Base-by-base conservation (phyloP, 371 early-diverging fungal genomes). In the Umbelopsis sp. region DNA sequence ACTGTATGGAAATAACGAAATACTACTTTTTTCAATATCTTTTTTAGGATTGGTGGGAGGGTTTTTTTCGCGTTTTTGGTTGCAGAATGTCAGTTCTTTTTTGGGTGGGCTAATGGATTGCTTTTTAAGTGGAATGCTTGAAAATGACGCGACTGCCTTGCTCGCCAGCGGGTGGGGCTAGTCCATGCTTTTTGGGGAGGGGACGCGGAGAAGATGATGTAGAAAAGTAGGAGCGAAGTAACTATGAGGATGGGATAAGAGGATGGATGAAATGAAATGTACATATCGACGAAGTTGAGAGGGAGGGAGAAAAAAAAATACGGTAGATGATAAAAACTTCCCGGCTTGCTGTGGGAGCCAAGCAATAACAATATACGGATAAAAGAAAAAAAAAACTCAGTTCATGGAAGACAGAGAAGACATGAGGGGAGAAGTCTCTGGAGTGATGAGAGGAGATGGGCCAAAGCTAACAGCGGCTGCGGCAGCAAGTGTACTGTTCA, bases 401-500 rank as follows among this genome's bases (percentile, higher is more conserved):
- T 57, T 57, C 57, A 57, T 57, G 35, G 57, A 57, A 16, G 57
- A 29, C 29, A 57, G 14, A 14, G 66, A 50, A 16, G 66, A 65
- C 16, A 65, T 20, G 37, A 65, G 32, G 8, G 66, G 66, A n/a
- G 66, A 65, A 35, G 66, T 32, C 8, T 65, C 66, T 22, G 66
- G 66, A n/a, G 66, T 50, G 20, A 65, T 65, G 57, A 77, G 72
- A 3, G 77, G 50, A 44, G 74, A 72, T 32, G 71, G 70, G 38
- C 77, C 77, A 71, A 80, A 80, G 22, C 77, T 57, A n/a, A 38
- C 46, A 22, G 45, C 64, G 1, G 64, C 46, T 44, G 64, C 44
- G 45, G 64, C 63, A 53, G 80, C 80, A 53, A 78, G 69, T 46
- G 77, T 80, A 46, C 77, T 79, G 53, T 78, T 78, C 41, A 80